Conservation (phyloP, 768 basidiomycete species). For the Leucocoprinus sp. region DNA sequence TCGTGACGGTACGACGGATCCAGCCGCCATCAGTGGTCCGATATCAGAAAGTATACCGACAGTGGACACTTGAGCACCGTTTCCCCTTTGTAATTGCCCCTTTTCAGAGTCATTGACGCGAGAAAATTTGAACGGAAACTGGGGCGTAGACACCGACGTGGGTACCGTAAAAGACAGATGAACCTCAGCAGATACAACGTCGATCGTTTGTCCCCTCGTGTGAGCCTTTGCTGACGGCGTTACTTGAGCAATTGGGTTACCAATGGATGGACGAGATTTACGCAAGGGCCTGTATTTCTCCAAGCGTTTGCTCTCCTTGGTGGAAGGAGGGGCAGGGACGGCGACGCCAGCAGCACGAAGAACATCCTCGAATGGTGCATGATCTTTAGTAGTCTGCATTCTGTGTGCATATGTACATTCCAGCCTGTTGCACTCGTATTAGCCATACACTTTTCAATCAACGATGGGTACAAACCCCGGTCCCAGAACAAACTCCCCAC, state of each 20-base stretch:
- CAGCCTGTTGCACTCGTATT: slow-evolving; percentile 32
- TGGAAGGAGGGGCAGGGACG: slow-evolving; percentile 5
- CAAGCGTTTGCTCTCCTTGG: not conserved
- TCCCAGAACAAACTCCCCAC: slow-evolving; percentile 74
- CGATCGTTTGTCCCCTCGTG: slow-evolving; percentile 2
- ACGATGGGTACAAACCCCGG: slow-evolving; percentile 28
- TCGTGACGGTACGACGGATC: not conserved
- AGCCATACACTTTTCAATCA: not conserved
- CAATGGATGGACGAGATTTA: not conserved
- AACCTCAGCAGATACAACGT: not conserved
- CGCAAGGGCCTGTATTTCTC: slow-evolving; percentile 1
- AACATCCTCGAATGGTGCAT: slow-evolving; percentile 65
- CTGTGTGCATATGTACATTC: slow-evolving; percentile 72
- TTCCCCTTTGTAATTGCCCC: slow-evolving; percentile 1
- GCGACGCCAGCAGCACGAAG: slow-evolving; percentile 46
- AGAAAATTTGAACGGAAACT: not conserved
- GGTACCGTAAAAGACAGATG: not conserved
- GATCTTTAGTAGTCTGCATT: slow-evolving; percentile 70
- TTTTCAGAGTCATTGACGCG: not conserved
- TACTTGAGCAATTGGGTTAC: not conserved
- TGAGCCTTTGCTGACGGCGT: not conserved
- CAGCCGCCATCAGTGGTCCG: not conserved
- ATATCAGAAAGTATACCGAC: not conserved
- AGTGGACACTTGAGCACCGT: not conserved
- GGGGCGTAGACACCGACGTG: not conserved